A percentile compares a stretch with the other conserved stretches of the same genome.
Evolutionary conservation across 768 basidiomycete genomes (phyloP).

Genomic region (Leccinum truebloodii): DNA sequence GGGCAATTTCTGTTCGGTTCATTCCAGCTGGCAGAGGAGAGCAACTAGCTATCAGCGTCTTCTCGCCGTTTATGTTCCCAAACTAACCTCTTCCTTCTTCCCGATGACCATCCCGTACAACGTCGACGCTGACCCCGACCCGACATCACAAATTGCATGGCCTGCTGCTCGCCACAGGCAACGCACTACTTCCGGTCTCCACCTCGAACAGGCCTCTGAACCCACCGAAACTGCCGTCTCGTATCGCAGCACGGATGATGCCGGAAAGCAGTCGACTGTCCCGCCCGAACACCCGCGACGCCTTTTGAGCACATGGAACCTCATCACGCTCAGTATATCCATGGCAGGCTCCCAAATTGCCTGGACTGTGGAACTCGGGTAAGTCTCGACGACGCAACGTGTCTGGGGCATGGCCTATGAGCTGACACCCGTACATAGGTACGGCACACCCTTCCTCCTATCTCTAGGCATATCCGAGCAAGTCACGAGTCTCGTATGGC

Average conservation of each 20-base stretch:
- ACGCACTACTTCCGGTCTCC: conserved; percentile 24
- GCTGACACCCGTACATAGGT: conserved; percentile 48
- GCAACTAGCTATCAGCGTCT: not conserved
- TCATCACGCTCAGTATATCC: conserved; percentile 82
- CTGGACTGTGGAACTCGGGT: conserved; percentile 97
- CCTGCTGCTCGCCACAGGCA: conserved; percentile 48
- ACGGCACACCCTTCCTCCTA: conserved; percentile 93
- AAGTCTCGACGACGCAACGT: conserved; percentile 29
- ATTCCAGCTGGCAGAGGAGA: not conserved
- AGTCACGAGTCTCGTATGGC: conserved; percentile 93
- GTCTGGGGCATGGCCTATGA: not conserved
- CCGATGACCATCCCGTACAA: conserved; percentile 62
- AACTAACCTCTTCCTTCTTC: not conserved
- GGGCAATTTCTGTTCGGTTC: conserved; percentile 5
- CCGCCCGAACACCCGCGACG: conserved; percentile 27
- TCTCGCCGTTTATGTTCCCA: conserved; percentile 10
- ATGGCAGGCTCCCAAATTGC: conserved; percentile 95
- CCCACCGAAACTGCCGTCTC: conserved; percentile 23
- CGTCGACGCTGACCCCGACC: conserved; percentile 62
- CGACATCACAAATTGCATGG: conserved; percentile 81
- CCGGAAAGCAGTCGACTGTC: conserved; percentile 22
- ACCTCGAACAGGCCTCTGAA: conserved; percentile 24
- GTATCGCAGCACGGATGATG: conserved; percentile 36
- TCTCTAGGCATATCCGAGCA: conserved; percentile 81
- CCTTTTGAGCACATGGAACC: conserved; percentile 57